phyloP scores from a whole-genome alignment of 306 rosid genomes.

The Acacia confusa region DNA sequence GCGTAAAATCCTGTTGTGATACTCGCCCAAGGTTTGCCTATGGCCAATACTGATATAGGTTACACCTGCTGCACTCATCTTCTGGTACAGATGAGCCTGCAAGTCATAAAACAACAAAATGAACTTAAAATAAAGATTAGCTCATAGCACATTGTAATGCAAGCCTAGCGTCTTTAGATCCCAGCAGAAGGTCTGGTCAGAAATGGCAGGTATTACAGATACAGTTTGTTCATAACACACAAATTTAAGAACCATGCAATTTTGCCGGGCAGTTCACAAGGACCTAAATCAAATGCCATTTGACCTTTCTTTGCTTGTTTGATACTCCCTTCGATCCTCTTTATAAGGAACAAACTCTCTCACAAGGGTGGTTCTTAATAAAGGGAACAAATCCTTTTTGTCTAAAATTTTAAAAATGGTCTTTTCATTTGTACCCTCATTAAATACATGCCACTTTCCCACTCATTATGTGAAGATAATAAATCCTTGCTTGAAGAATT shows the following conservation, averaged over 20 bases:
- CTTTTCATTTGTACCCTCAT: too few relatives aligned
- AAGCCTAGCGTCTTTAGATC: not conserved
- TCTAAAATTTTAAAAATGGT: too few relatives aligned
- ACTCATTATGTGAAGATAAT: not conserved
- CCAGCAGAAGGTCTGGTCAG: not conserved
- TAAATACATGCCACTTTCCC: too few relatives aligned
- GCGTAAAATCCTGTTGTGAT: constrained; percentile 58
- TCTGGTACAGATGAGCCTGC: constrained; percentile 74
- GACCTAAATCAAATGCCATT: constrained; percentile 15
- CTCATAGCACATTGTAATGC: not conserved
- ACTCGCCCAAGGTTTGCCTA: constrained; percentile 56
- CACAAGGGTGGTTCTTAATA: too few relatives aligned
- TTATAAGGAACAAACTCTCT: too few relatives aligned
- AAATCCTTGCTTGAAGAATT: not conserved
- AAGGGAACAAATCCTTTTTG: too few relatives aligned
- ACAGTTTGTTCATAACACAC: not conserved
- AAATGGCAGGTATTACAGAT: not conserved
- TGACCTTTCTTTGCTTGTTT: not conserved
- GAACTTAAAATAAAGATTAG: constrained; percentile 4
- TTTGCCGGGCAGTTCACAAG: constrained; percentile 18
- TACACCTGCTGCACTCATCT: constrained; percentile 71
- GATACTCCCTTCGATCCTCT: not conserved
- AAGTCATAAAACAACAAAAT: constrained; percentile 33
- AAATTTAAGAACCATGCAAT: not conserved
- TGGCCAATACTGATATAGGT: constrained; percentile 90